Evolutionary conservation across 345 rosid genomes (phyloP).

Genomic region (Triadica sebifera): DNA sequence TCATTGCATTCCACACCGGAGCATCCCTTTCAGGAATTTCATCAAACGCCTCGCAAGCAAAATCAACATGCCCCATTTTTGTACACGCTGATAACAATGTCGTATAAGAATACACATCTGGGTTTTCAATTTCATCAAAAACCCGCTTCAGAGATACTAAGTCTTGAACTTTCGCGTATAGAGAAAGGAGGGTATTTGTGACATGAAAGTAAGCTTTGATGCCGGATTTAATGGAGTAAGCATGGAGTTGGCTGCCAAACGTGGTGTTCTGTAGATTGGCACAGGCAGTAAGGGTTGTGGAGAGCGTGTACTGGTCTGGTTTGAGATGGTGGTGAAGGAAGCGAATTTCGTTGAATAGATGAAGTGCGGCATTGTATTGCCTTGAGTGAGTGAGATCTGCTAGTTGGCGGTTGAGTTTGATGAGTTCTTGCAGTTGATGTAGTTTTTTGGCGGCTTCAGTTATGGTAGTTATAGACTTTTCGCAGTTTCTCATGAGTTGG

Average conservation of each 20-base stretch:
- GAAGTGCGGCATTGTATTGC: slow-evolving; percentile 48
- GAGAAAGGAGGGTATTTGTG: slow-evolving; percentile 60
- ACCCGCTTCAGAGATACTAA: slow-evolving; percentile 38
- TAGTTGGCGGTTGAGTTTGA: slow-evolving; percentile 53
- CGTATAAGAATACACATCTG: slow-evolving; percentile 70
- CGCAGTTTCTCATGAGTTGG: neutral
- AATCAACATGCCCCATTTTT: slow-evolving; percentile 44
- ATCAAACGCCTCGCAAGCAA: slow-evolving; percentile 58
- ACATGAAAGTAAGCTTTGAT: slow-evolving; percentile 42
- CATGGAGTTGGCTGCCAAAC: slow-evolving; percentile 56
- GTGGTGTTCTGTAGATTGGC: slow-evolving; percentile 41
- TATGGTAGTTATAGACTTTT: neutral
- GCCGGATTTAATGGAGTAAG: slow-evolving; percentile 53
- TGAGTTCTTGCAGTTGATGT: slow-evolving; percentile 18
- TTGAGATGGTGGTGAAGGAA: slow-evolving; percentile 29
- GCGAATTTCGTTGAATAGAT: slow-evolving; percentile 47
- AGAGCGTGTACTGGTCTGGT: slow-evolving; percentile 67
- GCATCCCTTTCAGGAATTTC: slow-evolving; percentile 45
- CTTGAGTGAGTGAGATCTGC: slow-evolving; percentile 41
- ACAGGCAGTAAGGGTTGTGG: slow-evolving; percentile 53
- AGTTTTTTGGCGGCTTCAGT: slow-evolving; percentile 1
- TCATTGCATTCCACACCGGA: slow-evolving; percentile 69
- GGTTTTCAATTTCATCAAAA: slow-evolving; percentile 51
- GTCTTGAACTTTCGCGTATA: slow-evolving; percentile 44
- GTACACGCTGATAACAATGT: slow-evolving; percentile 49